Conservation (phyloP, 192 early-diverging fungal species). For the Backusella mclennaniae region DNA sequence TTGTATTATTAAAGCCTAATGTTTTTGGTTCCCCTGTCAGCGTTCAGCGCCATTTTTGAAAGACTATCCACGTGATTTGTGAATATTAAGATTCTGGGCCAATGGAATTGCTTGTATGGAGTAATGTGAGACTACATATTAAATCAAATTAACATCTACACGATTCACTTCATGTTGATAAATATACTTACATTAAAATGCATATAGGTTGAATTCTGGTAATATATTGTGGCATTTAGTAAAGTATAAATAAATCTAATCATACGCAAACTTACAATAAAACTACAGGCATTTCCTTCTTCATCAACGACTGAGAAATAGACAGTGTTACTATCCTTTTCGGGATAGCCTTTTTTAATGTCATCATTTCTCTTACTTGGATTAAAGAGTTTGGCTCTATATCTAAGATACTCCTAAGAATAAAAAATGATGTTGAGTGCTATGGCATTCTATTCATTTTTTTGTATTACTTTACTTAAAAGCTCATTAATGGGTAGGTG, state of each 20-base stretch:
- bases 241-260: background rate
- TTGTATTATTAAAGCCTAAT: background rate
- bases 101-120: conserved; percentile 17
- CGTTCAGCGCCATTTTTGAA: too few relatives aligned
- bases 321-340: conserved; percentile 68
- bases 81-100: too few relatives aligned
- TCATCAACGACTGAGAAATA: conserved; percentile 73
- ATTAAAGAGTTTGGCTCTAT: conserved; percentile 57
- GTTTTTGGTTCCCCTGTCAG: background rate
- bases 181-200: conserved; percentile 49
- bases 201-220: conserved; percentile 53
- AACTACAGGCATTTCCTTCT: conserved; percentile 81
- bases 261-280: conserved; percentile 51
- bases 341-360: conserved; percentile 56
- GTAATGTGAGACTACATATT: conserved; percentile 43
- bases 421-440: background rate
- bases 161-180: conserved; percentile 7
- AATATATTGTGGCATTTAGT: background rate
- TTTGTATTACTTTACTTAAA: conserved; percentile 42
- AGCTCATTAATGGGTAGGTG: conserved; percentile 49
- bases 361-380: conserved; percentile 43
- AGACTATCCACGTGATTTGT: too few relatives aligned
- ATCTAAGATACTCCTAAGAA: conserved; percentile 43
- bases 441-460: background rate
- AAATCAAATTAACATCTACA: background rate